These are phyloP conservation scores for Babesia ovata DNA, from an alignment of 169 alveolate species.

Conservation along the genomic window DNA sequence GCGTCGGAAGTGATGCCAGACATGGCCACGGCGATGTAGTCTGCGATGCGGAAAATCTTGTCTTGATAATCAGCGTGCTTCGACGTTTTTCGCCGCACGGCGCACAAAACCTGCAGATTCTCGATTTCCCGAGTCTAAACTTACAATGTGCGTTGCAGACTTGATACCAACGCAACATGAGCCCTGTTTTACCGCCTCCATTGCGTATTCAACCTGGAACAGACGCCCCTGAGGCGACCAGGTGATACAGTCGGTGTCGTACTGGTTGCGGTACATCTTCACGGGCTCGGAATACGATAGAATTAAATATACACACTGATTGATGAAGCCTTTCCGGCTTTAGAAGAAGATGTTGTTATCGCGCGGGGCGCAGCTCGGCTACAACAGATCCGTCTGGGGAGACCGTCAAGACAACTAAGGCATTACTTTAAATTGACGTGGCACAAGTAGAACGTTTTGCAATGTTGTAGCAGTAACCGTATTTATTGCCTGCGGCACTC, in stretches of 20 bases:
- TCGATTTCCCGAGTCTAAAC: conserved; percentile 11
- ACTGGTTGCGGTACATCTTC: conserved; percentile 90
- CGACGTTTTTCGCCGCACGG: conserved; percentile 87
- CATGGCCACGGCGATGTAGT: conserved; percentile 95
- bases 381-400: conserved; percentile 27
- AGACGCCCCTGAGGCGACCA: conserved; percentile 94
- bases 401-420: background rate
- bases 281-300: background rate
- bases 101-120: conserved; percentile 83
- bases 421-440: background rate
- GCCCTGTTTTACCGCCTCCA: conserved; percentile 97
- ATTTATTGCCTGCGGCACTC: background rate
- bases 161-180: conserved; percentile 90
- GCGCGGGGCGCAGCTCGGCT: background rate
- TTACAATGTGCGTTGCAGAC: conserved; percentile 88
- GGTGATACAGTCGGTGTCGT: conserved; percentile 92
- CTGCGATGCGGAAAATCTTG: conserved; percentile 93
- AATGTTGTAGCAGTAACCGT: background rate
- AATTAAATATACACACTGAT: background rate
- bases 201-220: conserved; percentile 95
- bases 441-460: background rate
- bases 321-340: background rate
- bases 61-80: conserved; percentile 93
- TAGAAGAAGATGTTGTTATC: background rate
- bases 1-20: conserved; percentile 99